Evolutionary conservation across 1,284 basidiomycete genomes (phyloP), one percentile per base, ranked within the genome.

Genomic region (Boletus semigastroideus): DNA sequence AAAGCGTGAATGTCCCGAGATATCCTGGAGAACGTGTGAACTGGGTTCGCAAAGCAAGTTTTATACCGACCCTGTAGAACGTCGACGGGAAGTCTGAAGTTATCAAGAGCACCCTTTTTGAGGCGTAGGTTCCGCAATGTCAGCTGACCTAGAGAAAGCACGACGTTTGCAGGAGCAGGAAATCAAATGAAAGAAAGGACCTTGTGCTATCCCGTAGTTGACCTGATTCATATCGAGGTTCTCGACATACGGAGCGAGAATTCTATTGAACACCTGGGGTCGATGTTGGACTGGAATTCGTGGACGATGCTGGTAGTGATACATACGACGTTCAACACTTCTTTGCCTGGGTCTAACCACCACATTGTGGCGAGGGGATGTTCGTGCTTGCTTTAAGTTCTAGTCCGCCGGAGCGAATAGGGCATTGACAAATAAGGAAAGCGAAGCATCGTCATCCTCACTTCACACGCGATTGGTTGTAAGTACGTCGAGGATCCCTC

Each of bases 201-300:
- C 96, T 78, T 92, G 90, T 64, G 87, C 92, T 59, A 99, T 92
- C 28, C 94, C 95, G 75, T 97, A 89, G 64, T 94, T 95, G 45
- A 99, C 87, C 72, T 97, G 93, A 65, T 91, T 89, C 62, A 94
- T 85, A 71, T 98, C 94, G 69, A 99, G 76, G 64, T 98, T 97
- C 75, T 97, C 94, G 58, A 99, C 91, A 79, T 99, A 98, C 1
- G 93, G 91, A 40, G 93, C 92, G 46, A 98, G 85, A 59, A 97
- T 90, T 61, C 91, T 84, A 71, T 97, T 97, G 75, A 95, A 90
- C 61, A 95, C 69, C 90, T 92, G 51, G 17, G 28, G 13, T 37
- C 19, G 39, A 54, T 11, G 25, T 48, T 41, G 31, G 42, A 42
- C 20, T 43, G 47, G 36, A 36, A 46, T 25, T 30, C 16, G 31